These are phyloP conservation scores for Ajuga chamaepitys DNA, from an alignment of 257 asterid species.

Conservation along the genomic window DNA sequence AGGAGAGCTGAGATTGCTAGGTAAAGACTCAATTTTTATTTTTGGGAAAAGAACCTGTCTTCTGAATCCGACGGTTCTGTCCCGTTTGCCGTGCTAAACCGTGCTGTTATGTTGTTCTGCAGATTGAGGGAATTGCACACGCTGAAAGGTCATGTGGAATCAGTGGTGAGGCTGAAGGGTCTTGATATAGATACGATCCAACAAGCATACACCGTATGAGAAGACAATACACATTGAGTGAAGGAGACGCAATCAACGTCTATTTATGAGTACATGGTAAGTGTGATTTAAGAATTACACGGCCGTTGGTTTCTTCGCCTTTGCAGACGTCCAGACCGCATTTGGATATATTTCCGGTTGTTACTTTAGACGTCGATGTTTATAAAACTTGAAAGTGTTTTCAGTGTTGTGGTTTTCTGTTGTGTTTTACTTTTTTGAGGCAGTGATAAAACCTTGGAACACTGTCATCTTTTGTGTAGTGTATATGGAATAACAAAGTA, in stretches of 20 bases:
- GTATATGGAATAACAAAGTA: slow-evolving; percentile 18
- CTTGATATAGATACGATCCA: slow-evolving; percentile 92
- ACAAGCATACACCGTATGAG: slow-evolving; percentile 90
- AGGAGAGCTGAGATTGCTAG: slow-evolving; percentile 97
- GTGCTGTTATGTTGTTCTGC: slow-evolving; percentile 5
- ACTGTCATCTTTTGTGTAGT: neutral
- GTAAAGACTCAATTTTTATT: slow-evolving; percentile 20
- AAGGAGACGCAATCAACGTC: slow-evolving; percentile 13
- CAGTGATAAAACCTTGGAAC: neutral
- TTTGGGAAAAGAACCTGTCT: neutral
- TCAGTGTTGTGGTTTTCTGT: neutral
- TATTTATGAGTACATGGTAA: slow-evolving; percentile 10
- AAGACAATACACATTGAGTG: slow-evolving; percentile 1
- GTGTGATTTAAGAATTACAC: neutral
- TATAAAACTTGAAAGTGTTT: slow-evolving; percentile 9
- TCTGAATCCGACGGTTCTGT: neutral
- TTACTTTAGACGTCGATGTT: slow-evolving; percentile 13
- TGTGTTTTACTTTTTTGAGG: neutral
- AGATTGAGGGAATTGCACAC: slow-evolving; percentile 88
- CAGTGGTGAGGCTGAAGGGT: slow-evolving; percentile 93
- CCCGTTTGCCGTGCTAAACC: too few relatives aligned
- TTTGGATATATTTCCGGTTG: neutral
- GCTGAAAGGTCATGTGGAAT: slow-evolving; percentile 89
- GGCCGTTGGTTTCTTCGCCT: neutral
- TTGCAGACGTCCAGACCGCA: slow-evolving; percentile 1